These are phyloP conservation scores for Gossypium arboreum DNA, from an alignment of 345 rosid genomes.

Conservation along the genomic window DNA sequence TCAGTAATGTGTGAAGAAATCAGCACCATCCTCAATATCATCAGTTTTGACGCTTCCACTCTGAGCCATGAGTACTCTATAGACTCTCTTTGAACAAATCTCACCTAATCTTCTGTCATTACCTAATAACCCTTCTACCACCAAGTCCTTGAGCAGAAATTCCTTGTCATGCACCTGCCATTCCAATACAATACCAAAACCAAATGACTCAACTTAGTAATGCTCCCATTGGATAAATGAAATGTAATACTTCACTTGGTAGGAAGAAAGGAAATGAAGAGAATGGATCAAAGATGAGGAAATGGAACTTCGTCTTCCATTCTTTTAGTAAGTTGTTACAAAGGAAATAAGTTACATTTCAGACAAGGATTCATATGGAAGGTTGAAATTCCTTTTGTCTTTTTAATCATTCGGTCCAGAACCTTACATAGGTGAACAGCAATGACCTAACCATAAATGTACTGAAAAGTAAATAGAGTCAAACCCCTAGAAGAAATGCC, in stretches of 20 bases:
- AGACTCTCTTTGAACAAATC: conserved; percentile 82
- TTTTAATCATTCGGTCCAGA: too few relatives aligned
- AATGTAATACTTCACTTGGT: neutral
- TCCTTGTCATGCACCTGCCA: conserved; percentile 85
- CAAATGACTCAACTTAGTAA: neutral
- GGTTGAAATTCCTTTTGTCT: too few relatives aligned
- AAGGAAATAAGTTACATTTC: neutral
- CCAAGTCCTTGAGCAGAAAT: conserved; percentile 72
- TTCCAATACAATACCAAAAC: conserved; percentile 13
- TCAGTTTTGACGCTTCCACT: conserved; percentile 68
- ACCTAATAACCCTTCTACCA: conserved; percentile 60
- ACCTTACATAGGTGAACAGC: neutral
- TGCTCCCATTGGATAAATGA: neutral
- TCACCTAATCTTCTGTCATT: conserved; percentile 76
- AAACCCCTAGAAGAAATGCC: neutral
- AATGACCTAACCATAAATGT: neutral
- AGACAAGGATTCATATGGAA: neutral
- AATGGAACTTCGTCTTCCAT: neutral
- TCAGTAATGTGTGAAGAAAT: conserved; percentile 41
- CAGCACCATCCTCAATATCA: conserved; percentile 89
- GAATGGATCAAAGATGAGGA: neutral
- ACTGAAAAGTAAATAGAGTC: neutral
- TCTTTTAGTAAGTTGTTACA: neutral
- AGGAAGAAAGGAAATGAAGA: neutral
- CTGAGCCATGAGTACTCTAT: conserved; percentile 77